Conservation (phyloP, 2,329 filamentous ascomycete genomes). For the Diaporthe nobilis region DNA sequence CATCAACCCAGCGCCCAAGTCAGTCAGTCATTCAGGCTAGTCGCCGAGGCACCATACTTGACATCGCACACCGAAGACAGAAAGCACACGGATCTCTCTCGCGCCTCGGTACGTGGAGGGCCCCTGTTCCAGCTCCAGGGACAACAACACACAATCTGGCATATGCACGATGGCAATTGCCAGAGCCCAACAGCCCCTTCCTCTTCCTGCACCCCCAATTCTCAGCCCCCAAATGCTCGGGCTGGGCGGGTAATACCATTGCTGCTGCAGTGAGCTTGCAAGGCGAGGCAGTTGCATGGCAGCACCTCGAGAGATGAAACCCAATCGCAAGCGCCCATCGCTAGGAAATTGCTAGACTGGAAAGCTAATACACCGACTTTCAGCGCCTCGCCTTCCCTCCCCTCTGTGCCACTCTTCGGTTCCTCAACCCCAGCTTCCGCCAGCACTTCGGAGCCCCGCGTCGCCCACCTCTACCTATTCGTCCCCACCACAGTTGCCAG, state of each 20-base stretch:
- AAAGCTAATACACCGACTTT: constrained; percentile 39
- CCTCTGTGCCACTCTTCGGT: constrained; percentile 6
- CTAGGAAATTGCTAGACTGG: constrained; percentile 29
- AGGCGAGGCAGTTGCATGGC: constrained; percentile 23
- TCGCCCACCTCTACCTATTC: constrained; percentile 31
- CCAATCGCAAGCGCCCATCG: constrained; percentile 31
- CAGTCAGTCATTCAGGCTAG: constrained; percentile 10
- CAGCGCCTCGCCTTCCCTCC: constrained; percentile 28
- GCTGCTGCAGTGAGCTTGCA: constrained; percentile 19
- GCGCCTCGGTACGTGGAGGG: constrained; percentile 18
- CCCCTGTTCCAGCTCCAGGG: not conserved
- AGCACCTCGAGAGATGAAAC: constrained; percentile 23
- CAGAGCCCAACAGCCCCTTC: not conserved
- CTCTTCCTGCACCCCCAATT: not conserved
- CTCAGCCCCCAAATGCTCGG: constrained; percentile 12
- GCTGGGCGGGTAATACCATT: not conserved
- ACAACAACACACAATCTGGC: not conserved
- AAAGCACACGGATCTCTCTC: constrained; percentile 5
- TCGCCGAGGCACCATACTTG: constrained; percentile 13
- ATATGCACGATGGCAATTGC: constrained; percentile 10
- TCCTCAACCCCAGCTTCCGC: constrained; percentile 20
- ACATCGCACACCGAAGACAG: constrained; percentile 8
- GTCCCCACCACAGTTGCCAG: constrained; percentile 31
- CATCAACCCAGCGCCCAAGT: not conserved
- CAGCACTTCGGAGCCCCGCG: constrained; percentile 36